These are phyloP conservation scores for Zalaria sp. DNA, from an alignment of 2,329 filamentous ascomycete genomes.

Conservation along the genomic window DNA sequence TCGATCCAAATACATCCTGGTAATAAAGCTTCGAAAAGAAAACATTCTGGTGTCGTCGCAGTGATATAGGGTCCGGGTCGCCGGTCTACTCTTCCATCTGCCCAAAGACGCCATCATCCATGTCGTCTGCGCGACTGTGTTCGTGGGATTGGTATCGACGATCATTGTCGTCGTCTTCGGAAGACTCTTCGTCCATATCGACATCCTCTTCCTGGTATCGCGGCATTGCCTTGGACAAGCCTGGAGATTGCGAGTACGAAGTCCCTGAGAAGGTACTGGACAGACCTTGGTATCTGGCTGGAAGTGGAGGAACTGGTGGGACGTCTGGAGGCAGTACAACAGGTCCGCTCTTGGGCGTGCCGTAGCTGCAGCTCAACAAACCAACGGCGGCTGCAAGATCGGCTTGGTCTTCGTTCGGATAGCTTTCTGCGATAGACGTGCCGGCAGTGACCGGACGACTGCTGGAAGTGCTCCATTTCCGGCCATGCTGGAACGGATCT, in stretches of 20 bases:
- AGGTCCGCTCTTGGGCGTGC: constrained; percentile 56
- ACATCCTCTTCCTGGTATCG: constrained; percentile 21
- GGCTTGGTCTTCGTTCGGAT: constrained; percentile 68
- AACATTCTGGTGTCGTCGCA: neutral
- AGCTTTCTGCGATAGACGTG: constrained; percentile 46
- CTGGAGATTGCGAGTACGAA: constrained; percentile 10
- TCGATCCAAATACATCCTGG: neutral
- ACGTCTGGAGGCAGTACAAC: constrained; percentile 54
- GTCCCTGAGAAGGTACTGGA: neutral
- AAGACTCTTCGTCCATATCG: constrained; percentile 30
- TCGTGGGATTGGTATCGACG: constrained; percentile 18
- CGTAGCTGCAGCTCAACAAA: constrained; percentile 80
- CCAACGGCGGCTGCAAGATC: constrained; percentile 84
- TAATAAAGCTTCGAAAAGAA: neutral
- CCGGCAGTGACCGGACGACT: constrained; percentile 61
- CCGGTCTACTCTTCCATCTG: constrained; percentile 70
- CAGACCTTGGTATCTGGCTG: constrained; percentile 57
- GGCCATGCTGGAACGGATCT: constrained; percentile 39
- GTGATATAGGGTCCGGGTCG: neutral
- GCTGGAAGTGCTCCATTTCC: constrained; percentile 54
- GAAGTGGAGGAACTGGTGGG: constrained; percentile 77
- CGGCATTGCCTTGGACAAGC: constrained; percentile 10
- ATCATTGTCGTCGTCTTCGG: constrained; percentile 38
- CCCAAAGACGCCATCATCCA: constrained; percentile 91
- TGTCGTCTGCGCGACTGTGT: constrained; percentile 62